phyloP scores from a whole-genome alignment of 495 filamentous ascomycete species.

The Talaromyces wortmannii region DNA sequence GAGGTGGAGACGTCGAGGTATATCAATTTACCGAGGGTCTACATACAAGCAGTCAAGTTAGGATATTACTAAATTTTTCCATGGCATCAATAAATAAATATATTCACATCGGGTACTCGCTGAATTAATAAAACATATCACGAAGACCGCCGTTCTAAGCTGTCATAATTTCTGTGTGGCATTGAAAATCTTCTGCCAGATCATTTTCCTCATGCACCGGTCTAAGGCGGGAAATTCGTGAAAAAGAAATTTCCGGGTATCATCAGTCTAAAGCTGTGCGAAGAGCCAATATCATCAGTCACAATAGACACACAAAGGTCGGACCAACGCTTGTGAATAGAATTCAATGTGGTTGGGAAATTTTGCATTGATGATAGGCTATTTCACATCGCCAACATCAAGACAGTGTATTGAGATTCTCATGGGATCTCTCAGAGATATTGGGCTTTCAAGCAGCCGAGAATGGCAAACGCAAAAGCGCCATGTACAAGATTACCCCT shows the following conservation, averaged over 20 bases:
- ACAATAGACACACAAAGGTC: too few species aligned
- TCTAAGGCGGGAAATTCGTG: conserved; percentile 66
- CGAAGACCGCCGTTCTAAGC: conserved; percentile 21
- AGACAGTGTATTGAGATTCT: too few species aligned
- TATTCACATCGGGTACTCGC: background rate
- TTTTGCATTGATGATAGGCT: too few species aligned
- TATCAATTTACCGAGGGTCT: too few species aligned
- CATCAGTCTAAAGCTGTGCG: conserved; percentile 52
- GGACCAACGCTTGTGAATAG: too few species aligned
- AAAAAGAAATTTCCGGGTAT: conserved; percentile 72
- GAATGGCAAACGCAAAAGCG: background rate
- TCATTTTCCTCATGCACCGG: conserved; percentile 35
- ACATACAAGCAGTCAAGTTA: too few species aligned
- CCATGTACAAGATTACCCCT: background rate
- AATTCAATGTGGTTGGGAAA: too few species aligned
- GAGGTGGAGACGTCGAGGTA: too few species aligned
- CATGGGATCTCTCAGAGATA: too few species aligned
- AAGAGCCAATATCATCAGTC: conserved; percentile 17
- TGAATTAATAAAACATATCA: conserved; percentile 19
- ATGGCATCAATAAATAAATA: background rate
- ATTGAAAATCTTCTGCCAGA: conserved; percentile 9
- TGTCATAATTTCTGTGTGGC: conserved; percentile 21
- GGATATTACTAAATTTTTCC: background rate
- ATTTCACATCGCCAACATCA: too few species aligned
- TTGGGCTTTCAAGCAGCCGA: too few species aligned